Conservation (phyloP, 139 green algal species). For the Chlamydomonas sphaeroides region DNA sequence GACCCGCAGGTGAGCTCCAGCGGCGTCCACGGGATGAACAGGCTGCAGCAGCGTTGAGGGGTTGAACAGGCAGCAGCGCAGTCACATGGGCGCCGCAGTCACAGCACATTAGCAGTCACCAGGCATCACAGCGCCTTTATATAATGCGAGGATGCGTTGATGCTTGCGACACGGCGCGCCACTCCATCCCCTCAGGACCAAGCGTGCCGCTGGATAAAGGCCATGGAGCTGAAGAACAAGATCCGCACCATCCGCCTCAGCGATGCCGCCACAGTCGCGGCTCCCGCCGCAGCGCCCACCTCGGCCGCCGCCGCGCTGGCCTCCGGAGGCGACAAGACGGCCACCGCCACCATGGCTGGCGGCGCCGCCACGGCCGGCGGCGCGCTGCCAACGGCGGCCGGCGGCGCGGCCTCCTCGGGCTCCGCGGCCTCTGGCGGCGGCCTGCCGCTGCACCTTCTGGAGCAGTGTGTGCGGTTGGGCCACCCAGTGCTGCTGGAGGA, state of each 20-base stretch:
- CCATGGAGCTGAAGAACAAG: slow-evolving; percentile 71
- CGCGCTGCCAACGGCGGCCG: neutral
- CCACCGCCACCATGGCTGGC: neutral
- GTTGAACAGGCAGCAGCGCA: too few relatives aligned
- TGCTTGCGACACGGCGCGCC: neutral
- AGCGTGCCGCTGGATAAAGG: slow-evolving; percentile 79
- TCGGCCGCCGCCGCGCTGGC: neutral
- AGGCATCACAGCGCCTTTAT: too few relatives aligned
- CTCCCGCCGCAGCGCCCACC: neutral
- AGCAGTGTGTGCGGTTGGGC: slow-evolving; percentile 76
- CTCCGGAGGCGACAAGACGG: neutral
- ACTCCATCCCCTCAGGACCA: slow-evolving; percentile 63
- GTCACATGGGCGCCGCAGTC: too few relatives aligned
- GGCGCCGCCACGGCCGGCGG: neutral
- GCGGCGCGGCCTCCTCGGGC: neutral
- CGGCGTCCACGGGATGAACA: too few relatives aligned
- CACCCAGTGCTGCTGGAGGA: slow-evolving; percentile 80
- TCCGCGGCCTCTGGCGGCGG: slow-evolving; percentile 5
- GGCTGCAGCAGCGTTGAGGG: too few relatives aligned
- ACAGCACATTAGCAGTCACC: too few relatives aligned
- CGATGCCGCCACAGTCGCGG: neutral
- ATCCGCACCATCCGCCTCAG: slow-evolving; percentile 53
- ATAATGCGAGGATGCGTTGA: too few relatives aligned
- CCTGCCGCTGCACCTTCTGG: slow-evolving; percentile 67
- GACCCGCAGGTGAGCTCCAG: slow-evolving; percentile 77